Evolutionary conservation across 2,329 filamentous ascomycete species (phyloP).

Genomic region (Phoma herbarum): DNA sequence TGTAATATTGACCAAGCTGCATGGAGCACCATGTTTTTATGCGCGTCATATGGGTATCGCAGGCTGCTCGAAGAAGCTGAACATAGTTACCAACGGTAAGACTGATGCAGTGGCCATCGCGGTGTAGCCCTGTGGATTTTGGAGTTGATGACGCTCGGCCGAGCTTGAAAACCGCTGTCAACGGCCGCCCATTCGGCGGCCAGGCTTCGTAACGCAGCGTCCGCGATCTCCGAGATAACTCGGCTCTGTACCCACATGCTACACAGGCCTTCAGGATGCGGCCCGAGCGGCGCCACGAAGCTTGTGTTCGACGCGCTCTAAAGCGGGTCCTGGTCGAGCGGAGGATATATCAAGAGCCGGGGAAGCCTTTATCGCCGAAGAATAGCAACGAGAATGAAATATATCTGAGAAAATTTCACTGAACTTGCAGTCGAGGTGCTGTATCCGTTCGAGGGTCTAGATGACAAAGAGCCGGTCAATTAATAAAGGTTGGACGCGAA

Average conservation of each 20-base stretch:
- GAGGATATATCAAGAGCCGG: neutral
- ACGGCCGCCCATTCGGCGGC: neutral
- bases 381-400: neutral
- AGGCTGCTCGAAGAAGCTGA: neutral
- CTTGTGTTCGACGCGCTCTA: constrained; percentile 1
- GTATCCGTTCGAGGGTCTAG: neutral
- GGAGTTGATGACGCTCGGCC: constrained; percentile 11
- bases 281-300: constrained; percentile 17
- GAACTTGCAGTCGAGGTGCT: neutral
- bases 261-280: constrained; percentile 5
- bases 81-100: neutral
- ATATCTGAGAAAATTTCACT: neutral
- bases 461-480: neutral
- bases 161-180: neutral
- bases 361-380: neutral
- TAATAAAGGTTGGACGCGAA: neutral
- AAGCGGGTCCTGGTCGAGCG: neutral
- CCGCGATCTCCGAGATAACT: constrained; percentile 6
- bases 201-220: neutral
- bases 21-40: neutral
- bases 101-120: neutral
- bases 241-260: neutral
- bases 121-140: neutral
- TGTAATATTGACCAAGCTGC: neutral
- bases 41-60: neutral